Percentiles rank a stretch among this genome's conserved stretches.
Evolutionary conservation across 2,329 filamentous ascomycete species (phyloP).

Genomic region (Aspergillus sp.): DNA sequence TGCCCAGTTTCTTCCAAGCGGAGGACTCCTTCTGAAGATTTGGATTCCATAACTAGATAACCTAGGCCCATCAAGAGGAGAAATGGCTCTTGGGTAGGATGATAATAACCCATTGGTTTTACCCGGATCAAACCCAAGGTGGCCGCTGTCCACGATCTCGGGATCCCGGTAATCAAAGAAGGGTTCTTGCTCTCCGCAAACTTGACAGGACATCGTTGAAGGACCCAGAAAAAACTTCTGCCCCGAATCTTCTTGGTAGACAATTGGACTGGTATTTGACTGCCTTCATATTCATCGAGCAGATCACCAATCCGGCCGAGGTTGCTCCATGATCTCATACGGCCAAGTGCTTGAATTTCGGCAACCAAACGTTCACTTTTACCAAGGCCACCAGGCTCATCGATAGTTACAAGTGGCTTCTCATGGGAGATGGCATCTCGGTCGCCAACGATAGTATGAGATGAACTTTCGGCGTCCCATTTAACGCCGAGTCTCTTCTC

Average conservation of each 20-base stretch:
- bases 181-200: slow-evolving; percentile 15
- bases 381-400: slow-evolving; percentile 22
- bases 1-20: slow-evolving; percentile 34
- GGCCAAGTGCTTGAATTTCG: slow-evolving; percentile 27
- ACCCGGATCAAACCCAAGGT: slow-evolving; percentile 33
- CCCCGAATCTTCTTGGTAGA: slow-evolving; percentile 1
- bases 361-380: slow-evolving; percentile 22
- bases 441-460: slow-evolving; percentile 18
- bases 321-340: slow-evolving; percentile 27
- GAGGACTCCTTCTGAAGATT: slow-evolving; percentile 1
- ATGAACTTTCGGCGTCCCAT: slow-evolving; percentile 22
- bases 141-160: slow-evolving; percentile 16
- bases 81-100: slow-evolving; percentile 13
- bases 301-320: slow-evolving; percentile 27
- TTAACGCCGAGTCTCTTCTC: slow-evolving; percentile 30
- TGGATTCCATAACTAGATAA: slow-evolving; percentile 25
- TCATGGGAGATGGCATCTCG: slow-evolving; percentile 13
- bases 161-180: slow-evolving; percentile 9
- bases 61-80: slow-evolving; percentile 39
- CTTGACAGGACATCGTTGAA: slow-evolving; percentile 33
- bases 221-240: slow-evolving; percentile 31
- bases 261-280: slow-evolving; percentile 20
- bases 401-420: slow-evolving; percentile 22
- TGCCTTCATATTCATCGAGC: slow-evolving; percentile 35
- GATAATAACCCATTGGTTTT: slow-evolving; percentile 19